A percentile compares a stretch with the other conserved stretches of the same genome.
These are phyloP conservation scores for Conoideocrella luteorostrata DNA, from an alignment of 2,329 filamentous ascomycete species.

Conservation along the genomic window DNA sequence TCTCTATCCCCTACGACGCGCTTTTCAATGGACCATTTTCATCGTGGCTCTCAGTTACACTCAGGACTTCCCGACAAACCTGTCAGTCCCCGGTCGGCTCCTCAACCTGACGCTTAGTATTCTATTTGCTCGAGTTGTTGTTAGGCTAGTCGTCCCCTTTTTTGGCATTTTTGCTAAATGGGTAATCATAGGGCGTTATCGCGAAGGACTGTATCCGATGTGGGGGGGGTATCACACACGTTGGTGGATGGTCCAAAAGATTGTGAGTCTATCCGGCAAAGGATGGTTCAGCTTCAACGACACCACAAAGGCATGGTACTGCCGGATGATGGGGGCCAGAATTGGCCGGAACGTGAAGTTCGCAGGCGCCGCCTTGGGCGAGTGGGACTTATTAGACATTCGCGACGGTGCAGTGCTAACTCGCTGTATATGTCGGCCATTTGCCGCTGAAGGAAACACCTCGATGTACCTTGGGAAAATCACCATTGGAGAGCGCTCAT, in stretches of 20 bases:
- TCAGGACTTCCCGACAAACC: conserved; percentile 32
- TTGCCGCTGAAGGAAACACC: conserved; percentile 50
- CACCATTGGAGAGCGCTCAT: conserved; percentile 39
- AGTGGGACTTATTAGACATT: conserved; percentile 52
- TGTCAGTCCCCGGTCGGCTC: conserved; percentile 36
- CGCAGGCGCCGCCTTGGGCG: conserved; percentile 38
- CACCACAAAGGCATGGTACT: conserved; percentile 36
- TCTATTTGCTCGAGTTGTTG: conserved; percentile 32
- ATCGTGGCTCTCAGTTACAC: conserved; percentile 38
- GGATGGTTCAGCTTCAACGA: conserved; percentile 38
- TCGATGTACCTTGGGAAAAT: conserved; percentile 51
- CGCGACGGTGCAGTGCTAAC: conserved; percentile 42
- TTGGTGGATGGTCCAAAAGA: conserved; percentile 54
- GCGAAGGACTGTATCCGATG: conserved; percentile 51
- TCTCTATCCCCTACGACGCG: conserved; percentile 44
- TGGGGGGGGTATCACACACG: conserved; percentile 52
- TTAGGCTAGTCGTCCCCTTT: conserved; percentile 34
- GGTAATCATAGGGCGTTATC: conserved; percentile 47
- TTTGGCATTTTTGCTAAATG: conserved; percentile 47
- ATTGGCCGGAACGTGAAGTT: conserved; percentile 47
- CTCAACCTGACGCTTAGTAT: conserved; percentile 42
- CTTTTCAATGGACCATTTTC: conserved; percentile 47
- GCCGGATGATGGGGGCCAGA: conserved; percentile 44
- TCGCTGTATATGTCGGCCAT: conserved; percentile 42
- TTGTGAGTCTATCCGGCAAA: conserved; percentile 39